Base-by-base conservation (phyloP, 2,329 filamentous ascomycete genomes). In the Colletotrichum eleusines region DNA sequence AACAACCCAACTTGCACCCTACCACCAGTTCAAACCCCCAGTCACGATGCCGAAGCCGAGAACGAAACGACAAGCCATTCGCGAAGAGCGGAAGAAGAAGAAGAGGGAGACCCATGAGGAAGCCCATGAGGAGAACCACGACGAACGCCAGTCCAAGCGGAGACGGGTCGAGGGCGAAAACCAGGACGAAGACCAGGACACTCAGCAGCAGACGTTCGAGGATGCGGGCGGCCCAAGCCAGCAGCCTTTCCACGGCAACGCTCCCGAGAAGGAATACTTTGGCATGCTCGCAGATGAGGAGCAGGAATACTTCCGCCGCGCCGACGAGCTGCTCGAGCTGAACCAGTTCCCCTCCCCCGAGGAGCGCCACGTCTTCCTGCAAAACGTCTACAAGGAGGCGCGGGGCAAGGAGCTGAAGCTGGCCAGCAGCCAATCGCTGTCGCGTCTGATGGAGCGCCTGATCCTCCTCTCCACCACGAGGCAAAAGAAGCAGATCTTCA, bases 371-470 rank as follows among this genome's bases (percentile, higher is more conserved):
- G 77, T 92, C 59, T 94, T 94, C 77, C 81, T 98, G 57, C 89
- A 91, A 72, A 97, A 92, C 80, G 92, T 98, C 62, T 97, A 93
- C 81, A 87, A 88, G 74, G 95, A 98, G 81, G 94, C 95, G 0
- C 86, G 90, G 72, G 94, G 94, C 72, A 98, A 98, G 82, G 96
- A 98, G 81, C 85, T 99, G 77, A 99, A 98, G 85, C 89, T 99
- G 73, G 95, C 95, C 31, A 96, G 94, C 82, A 97, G 94, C 80
- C 96, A 99, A 82, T 96, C 94, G 3, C 98, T 95, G 82, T 99
- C 96, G 62, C 88, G 96, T 20, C 83, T 99, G 63, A 92, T 98
- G 90, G 96, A 99, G 83, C 88, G 94, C 40, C 82, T 99, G 78
- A 97, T 99, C 64, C 86, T 95, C 64, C 84, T 97, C 73, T 95